Conservation (phyloP, 139 green algal genomes). For the Tetradesmus lagerheimii region DNA sequence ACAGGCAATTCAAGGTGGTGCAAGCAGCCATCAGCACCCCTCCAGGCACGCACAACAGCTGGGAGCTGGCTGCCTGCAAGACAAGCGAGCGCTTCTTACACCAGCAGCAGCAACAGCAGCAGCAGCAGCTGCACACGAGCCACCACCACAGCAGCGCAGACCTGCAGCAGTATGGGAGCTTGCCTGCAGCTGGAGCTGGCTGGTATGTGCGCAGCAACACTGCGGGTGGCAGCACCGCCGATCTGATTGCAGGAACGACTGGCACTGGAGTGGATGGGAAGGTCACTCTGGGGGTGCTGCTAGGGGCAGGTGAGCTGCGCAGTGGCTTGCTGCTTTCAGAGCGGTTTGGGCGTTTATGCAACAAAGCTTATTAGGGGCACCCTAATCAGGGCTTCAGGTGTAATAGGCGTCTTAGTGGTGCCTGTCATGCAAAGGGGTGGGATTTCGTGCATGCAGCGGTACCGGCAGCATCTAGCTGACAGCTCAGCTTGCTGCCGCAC, state of each 20-base stretch:
- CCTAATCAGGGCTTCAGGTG: too few relatives aligned
- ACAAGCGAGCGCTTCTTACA: constrained; percentile 31
- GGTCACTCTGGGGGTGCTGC: neutral
- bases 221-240: neutral
- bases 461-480: too few relatives aligned
- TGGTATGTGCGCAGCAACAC: neutral
- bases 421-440: too few relatives aligned
- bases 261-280: neutral
- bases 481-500: too few relatives aligned
- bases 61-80: constrained; percentile 32
- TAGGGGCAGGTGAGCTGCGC: neutral
- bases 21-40: neutral
- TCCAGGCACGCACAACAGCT: constrained; percentile 6
- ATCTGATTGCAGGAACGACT: neutral
- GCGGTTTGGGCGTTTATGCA: too few relatives aligned
- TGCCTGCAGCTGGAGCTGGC: neutral
- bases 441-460: neutral
- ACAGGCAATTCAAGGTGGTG: neutral
- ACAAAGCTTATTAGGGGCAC: too few relatives aligned
- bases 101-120: neutral
- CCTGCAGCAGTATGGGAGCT: neutral
- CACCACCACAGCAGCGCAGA: constrained; percentile 4
- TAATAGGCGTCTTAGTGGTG: too few relatives aligned
- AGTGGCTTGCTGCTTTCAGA: too few relatives aligned
- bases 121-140: neutral